Conservation (phyloP, 495 filamentous ascomycete genomes). For the Aspergillus biplanus region DNA sequence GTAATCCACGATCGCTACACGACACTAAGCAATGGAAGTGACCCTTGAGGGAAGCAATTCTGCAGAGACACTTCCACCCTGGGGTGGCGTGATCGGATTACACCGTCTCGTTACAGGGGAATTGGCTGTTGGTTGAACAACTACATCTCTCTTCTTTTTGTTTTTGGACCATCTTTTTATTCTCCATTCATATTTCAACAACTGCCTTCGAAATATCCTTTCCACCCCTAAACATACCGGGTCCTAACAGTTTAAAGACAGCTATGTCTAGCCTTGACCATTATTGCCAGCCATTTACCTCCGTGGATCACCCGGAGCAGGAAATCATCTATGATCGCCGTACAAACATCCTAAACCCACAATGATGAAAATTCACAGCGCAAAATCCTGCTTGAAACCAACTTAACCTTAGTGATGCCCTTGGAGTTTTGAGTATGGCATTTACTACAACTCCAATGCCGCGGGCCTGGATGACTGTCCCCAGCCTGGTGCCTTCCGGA, state of each 20-base stretch:
- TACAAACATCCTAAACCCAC: too few relatives aligned
- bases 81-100: conserved; percentile 62
- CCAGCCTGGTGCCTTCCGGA: background rate
- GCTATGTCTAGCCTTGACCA: too few relatives aligned
- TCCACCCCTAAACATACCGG: too few relatives aligned
- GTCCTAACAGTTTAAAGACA: too few relatives aligned
- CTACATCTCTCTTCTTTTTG: conserved; percentile 32
- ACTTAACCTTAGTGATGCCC: too few relatives aligned
- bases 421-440: background rate
- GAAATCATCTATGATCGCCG: too few relatives aligned
- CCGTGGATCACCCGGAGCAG: too few relatives aligned
- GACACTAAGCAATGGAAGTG: conserved; percentile 64
- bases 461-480: background rate
- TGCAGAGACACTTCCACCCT: conserved; percentile 65
- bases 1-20: conserved; percentile 62
- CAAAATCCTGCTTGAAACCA: too few relatives aligned
- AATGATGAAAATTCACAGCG: too few relatives aligned
- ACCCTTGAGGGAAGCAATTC: conserved; percentile 69
- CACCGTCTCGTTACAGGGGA: conserved; percentile 54
- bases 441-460: background rate
- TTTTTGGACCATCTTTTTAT: conserved; percentile 11
- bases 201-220: background rate
- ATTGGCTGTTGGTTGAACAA: conserved; percentile 45
- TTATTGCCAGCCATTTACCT: too few relatives aligned
- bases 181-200: background rate